Evolutionary conservation across 768 basidiomycete genomes (phyloP), one percentile per base, ranked within the genome.

Genomic region (Amyloporia xantha): DNA sequence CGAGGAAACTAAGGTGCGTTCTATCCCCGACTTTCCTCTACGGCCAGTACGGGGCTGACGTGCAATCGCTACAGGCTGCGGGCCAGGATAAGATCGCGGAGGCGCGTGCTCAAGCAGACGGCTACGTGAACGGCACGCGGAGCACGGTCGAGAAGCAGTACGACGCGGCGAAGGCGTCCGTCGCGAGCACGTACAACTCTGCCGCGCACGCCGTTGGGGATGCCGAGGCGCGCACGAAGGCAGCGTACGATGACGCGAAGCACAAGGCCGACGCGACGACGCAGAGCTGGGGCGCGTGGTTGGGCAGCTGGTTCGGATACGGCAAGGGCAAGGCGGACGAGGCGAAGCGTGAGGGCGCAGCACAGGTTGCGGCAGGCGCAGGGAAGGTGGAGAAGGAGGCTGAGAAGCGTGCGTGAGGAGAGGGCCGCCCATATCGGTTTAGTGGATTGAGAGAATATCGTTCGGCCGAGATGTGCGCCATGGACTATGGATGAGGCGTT

Each of bases 241-340:
- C 53, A 23, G 61, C 37, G n/a, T 24, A 61, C 3, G 60, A 64
- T 6, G 67, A 68, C 37, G 57, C 61, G 0, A 61, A 63, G 44
- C 60, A 61, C 43, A 62, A 55, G 49, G 60, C 59, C 23, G 64
- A 67, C 53, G 56, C 56, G 27, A 61, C 45, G 41, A 64, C 21
- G 58, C 64, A 41, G 65, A 66, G 52, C 47, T 62, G n/a, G 66
- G 68, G 60, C 27, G 21, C 35, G 30, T 62, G 57, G 60, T 41
- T 60, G 44, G 66, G 68, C 33, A 57, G 64, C 41, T 69, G 69
- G 68, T 72, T 73, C 21, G 64, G 69, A 12, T 71, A 70, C 59
- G 71, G 69, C 20, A 54, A 66, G 42, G 56, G 56, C 27, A 70
- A 66, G 54, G 56, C 60, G 6, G 62, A 64, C 13, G 61, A 66